Evolutionary conservation across 345 rosid genomes (phyloP).

Genomic region (Rhodomyrtus tomentosa): DNA sequence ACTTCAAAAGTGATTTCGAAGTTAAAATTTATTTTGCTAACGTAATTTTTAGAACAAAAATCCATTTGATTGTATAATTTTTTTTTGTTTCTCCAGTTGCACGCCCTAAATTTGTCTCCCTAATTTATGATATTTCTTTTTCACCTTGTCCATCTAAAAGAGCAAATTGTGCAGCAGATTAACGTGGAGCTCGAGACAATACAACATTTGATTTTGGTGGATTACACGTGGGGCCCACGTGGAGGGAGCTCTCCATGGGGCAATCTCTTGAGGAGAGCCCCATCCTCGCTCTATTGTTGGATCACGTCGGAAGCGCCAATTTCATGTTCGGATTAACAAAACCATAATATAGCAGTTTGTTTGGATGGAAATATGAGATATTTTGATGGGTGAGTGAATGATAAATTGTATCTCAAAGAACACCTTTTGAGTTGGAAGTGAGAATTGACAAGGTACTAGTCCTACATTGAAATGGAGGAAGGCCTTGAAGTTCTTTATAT

Average conservation of each 20-base stretch:
- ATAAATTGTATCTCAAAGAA: too few species aligned
- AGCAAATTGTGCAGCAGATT: not conserved
- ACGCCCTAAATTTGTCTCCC: accelerated
- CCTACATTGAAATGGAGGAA: too few species aligned
- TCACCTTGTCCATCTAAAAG: not conserved
- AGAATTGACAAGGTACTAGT: too few species aligned
- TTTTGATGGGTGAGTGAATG: too few species aligned
- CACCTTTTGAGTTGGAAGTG: too few species aligned
- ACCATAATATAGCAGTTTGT: not conserved
- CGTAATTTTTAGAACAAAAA: too few species aligned
- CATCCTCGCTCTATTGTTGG: not conserved
- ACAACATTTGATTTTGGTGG: not conserved
- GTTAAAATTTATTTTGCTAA: too few species aligned
- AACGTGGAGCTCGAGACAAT: not conserved
- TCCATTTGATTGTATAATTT: too few species aligned
- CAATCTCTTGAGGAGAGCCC: not conserved
- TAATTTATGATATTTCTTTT: not conserved
- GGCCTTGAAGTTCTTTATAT: too few species aligned
- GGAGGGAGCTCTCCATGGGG: not conserved
- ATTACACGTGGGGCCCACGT: accelerated
- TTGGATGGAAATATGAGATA: too few species aligned
- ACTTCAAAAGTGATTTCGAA: too few species aligned
- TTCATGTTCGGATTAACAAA: not conserved
- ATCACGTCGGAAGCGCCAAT: not conserved
- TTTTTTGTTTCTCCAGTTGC: too few species aligned